A percentile compares a stretch with the other conserved stretches of the same genome.
These are phyloP conservation scores for Amphibolis antarctica DNA, from an alignment of 106 monocot species.

Conservation along the genomic window DNA sequence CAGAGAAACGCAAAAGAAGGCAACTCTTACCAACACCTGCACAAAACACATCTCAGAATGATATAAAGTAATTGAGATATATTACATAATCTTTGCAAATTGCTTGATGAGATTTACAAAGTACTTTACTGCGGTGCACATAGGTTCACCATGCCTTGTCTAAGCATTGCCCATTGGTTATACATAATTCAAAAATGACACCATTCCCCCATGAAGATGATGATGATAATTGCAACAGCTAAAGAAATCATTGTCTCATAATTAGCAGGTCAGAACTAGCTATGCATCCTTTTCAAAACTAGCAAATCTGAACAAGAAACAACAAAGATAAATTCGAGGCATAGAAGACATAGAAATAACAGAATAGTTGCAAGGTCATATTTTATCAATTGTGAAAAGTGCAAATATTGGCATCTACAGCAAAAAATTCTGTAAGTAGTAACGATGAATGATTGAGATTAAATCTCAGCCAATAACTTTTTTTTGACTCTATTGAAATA, in stretches of 20 bases:
- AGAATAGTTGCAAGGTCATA: no score
- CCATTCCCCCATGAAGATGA: no score
- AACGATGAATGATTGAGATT: no score
- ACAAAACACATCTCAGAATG: neutral
- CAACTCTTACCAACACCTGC: constrained; percentile 29
- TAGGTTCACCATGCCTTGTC: neutral
- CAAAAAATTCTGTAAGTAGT: no score
- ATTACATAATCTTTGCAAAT: neutral
- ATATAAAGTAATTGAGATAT: neutral
- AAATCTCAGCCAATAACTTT: no score
- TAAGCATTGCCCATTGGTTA: neutral
- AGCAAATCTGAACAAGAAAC: neutral
- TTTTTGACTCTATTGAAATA: no score
- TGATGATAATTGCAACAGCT: no score
- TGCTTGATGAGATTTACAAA: neutral
- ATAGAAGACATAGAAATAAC: no score
- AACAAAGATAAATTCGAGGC: no score
- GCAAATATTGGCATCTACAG: no score
- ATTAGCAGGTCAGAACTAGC: constrained; percentile 1
- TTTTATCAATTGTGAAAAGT: no score
- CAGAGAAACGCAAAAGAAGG: constrained; percentile 24
- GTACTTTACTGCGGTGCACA: neutral
- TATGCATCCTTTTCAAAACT: neutral
- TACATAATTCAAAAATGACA: no score
- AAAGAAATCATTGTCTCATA: neutral